Evolutionary conservation across 805 yeast species (phyloP).

Genomic region (Metschnikowia corniflorae): DNA sequence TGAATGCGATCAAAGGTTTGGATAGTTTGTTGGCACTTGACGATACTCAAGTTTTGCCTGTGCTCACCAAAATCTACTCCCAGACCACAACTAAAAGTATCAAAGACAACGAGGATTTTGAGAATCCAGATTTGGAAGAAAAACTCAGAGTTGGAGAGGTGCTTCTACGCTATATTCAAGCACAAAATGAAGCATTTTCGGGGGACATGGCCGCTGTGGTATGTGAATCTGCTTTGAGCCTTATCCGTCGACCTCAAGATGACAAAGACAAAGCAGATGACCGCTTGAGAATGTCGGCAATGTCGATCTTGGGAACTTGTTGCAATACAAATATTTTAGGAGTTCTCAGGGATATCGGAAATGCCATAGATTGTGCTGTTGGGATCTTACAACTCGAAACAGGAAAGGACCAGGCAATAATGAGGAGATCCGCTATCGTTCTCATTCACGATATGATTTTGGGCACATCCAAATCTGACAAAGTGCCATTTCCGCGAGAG

Average conservation of each 20-base stretch:
- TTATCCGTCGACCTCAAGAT: conserved; percentile 29
- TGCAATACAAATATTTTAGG: conserved; percentile 59
- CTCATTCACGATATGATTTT: conserved; percentile 57
- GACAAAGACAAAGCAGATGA: conserved; percentile 44
- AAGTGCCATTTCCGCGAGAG: conserved; percentile 47
- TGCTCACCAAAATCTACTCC: conserved; percentile 32
- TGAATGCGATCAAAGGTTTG: conserved; percentile 80
- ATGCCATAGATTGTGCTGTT: conserved; percentile 69
- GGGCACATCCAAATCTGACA: conserved; percentile 45
- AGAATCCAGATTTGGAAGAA: conserved; percentile 50
- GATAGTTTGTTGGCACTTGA: conserved; percentile 52
- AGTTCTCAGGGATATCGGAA: conserved; percentile 43
- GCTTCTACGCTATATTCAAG: conserved; percentile 53
- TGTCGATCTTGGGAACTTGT: conserved; percentile 77
- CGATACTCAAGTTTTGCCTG: conserved; percentile 32
- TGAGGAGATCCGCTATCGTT: conserved; percentile 75
- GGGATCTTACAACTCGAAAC: conserved; percentile 68
- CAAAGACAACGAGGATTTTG: conserved; percentile 1
- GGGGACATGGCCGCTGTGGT: conserved; percentile 44
- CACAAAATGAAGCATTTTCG: conserved; percentile 44
- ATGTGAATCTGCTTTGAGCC: conserved; percentile 39
- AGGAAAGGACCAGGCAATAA: conserved; percentile 42
- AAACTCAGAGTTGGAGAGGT: conserved; percentile 83
- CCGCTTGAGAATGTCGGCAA: conserved; percentile 75
- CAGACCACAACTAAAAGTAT: neutral